Percentiles rank a stretch among this genome's conserved stretches.
phyloP scores from a whole-genome alignment of 2,329 filamentous ascomycete species.

The Huntiella savannae region DNA sequence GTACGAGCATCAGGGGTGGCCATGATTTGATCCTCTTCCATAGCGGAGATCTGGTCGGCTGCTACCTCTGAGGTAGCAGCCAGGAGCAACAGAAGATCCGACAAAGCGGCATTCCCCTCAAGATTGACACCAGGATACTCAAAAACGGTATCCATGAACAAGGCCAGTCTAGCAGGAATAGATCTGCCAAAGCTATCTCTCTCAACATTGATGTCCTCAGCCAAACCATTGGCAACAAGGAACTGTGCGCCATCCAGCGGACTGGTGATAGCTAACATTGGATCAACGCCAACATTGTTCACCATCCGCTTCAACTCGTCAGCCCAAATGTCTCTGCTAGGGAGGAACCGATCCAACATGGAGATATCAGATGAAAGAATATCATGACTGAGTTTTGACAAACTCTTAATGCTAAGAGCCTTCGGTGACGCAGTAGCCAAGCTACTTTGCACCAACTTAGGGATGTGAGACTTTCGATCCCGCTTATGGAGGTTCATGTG shows the following conservation, averaged over 20 bases:
- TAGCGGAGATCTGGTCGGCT: background rate
- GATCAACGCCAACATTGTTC: constrained; percentile 33
- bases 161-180: constrained; percentile 53
- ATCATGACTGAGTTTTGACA: constrained; percentile 23
- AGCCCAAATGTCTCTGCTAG: constrained; percentile 46
- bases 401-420: background rate
- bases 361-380: constrained; percentile 20
- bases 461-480: background rate
- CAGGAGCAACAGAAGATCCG: background rate
- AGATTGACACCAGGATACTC: background rate
- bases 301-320: constrained; percentile 30
- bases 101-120: background rate
- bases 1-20: background rate
- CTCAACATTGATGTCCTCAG: constrained; percentile 41
- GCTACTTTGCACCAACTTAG: background rate
- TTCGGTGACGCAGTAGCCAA: background rate
- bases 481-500: background rate
- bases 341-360: constrained; percentile 34
- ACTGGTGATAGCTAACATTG: constrained; percentile 56
- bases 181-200: constrained; percentile 54
- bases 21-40: constrained; percentile 3
- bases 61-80: background rate
- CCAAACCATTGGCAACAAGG: constrained; percentile 45
- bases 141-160: constrained; percentile 23
- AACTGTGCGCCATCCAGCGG: constrained; percentile 51